Evolutionary conservation across 2,329 filamentous ascomycete genomes (phyloP), one percentile per base, ranked within the genome.

Genomic region (Chrysoporthe deuterocubensis): DNA sequence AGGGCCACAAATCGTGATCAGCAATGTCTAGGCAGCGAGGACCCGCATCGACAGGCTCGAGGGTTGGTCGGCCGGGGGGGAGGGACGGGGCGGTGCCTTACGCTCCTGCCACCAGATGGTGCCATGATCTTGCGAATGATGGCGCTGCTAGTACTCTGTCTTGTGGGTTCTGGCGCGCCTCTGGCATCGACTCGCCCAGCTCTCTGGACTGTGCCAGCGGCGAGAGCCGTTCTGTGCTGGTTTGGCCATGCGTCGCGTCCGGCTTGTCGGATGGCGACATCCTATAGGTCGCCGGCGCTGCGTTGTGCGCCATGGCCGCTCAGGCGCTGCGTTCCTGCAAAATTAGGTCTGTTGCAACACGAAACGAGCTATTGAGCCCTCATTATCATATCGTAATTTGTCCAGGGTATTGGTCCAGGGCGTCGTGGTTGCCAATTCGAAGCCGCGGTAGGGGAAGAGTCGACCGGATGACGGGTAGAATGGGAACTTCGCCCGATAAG

Each of bases 51-150:
- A 26, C 26, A 26, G 26, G 26, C 26, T 26, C 26, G 26, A 26
- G 26, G 26, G 26, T 26, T 26, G 7, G 26, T 40, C 13, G 32
- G 54, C 6, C 1, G 13, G 13, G 54, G 8, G 32, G 34, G 32
- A n/a, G 32, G 44, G 16, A 5, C n/a, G 52, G 52, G 21, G 46
- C 3, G 37, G 16, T 21, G 56, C 82, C 87, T 75, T 86, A 96
- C 93, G 90, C 94, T 85, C 94, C 94, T 65, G 94, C 94, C 68
- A 97, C 87, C 75, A 97, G 90, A 83, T 97, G 94, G 70, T 94
- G 92, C 92, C 93, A 97, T 78, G 93, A 94, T 79, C 94, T 94
- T 21, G 89, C 84, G 74, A 87, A 86, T 2, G 86, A 85, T 48
- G 83, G 78, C 18, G 78, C 76, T 71, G 82, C 81, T 65, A 77